phyloP scores from a whole-genome alignment of 2,329 filamentous ascomycete genomes.

The Exophiala calicioides region DNA sequence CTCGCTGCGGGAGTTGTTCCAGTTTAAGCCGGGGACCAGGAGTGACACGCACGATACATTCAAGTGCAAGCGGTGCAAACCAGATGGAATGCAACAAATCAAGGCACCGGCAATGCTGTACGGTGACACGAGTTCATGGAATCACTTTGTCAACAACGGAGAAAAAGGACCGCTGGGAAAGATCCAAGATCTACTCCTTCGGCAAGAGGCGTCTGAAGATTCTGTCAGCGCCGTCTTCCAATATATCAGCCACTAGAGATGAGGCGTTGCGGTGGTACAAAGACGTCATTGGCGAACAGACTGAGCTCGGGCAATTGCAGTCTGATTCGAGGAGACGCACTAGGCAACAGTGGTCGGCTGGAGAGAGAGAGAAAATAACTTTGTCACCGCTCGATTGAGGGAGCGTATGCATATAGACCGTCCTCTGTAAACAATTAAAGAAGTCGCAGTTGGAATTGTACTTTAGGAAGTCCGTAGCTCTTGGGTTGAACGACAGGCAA shows the following conservation, averaged over 20 bases:
- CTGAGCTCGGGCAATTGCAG: background rate
- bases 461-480: no score
- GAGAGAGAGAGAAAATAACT: no score
- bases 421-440: no score
- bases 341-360: no score
- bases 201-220: conserved; percentile 76
- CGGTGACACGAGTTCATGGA: conserved; percentile 98
- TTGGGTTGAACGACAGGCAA: no score
- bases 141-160: conserved; percentile 84
- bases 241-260: conserved; percentile 81
- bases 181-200: conserved; percentile 87
- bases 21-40: conserved; percentile 79
- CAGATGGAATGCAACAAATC: conserved; percentile 80
- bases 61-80: conserved; percentile 93
- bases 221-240: conserved; percentile 96
- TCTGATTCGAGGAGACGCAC: no score
- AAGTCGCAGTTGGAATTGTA: no score
- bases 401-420: no score
- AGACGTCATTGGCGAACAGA: no score
- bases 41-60: conserved; percentile 98
- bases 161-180: conserved; percentile 66
- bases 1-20: conserved; percentile 87
- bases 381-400: no score
- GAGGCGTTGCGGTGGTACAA: no score
- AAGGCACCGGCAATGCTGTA: conserved; percentile 96